Percentiles rank a stretch among this genome's conserved stretches.
Evolutionary conservation across 2,329 filamentous ascomycete genomes (phyloP).

Genomic region (Epichloe baconii): DNA sequence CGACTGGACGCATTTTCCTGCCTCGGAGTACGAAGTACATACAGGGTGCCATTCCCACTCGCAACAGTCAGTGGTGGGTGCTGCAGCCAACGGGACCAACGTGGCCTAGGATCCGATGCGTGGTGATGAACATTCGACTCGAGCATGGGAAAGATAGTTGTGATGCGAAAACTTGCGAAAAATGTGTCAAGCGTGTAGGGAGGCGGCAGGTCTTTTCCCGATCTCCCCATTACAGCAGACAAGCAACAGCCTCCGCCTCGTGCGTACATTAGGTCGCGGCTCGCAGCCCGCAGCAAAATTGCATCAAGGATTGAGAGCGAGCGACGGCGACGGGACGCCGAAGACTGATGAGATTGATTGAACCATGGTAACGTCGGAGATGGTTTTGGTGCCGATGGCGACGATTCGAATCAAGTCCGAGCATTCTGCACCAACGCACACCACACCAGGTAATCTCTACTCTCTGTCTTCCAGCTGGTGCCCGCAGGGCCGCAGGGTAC

Average conservation of each 20-base stretch:
- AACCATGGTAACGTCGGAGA: too few species aligned
- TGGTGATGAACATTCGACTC: not conserved
- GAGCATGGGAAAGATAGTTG: not conserved
- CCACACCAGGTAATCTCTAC: too few species aligned
- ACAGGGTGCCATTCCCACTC: too few species aligned
- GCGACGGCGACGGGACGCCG: too few species aligned
- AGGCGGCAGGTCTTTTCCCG: not conserved
- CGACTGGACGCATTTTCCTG: not conserved
- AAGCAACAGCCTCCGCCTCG: not conserved
- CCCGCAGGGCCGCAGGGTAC: too few species aligned
- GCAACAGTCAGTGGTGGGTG: not conserved
- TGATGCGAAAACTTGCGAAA: not conserved
- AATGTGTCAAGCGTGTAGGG: not conserved
- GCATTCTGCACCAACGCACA: not conserved
- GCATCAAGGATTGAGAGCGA: too few species aligned
- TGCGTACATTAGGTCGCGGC: not conserved
- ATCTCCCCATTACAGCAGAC: not conserved
- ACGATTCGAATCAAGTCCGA: not conserved
- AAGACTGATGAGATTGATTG: too few species aligned
- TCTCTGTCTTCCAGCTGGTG: too few species aligned
- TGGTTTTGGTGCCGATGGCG: not conserved
- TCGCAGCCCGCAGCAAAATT: not conserved
- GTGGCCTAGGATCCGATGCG: not conserved
- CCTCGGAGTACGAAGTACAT: not conserved
- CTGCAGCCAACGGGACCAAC: not conserved